Percentiles rank a stretch among this genome's conserved stretches.
phyloP scores from a whole-genome alignment of 78 protist genomes.

The Mantamonas sphyraenae region DNA sequence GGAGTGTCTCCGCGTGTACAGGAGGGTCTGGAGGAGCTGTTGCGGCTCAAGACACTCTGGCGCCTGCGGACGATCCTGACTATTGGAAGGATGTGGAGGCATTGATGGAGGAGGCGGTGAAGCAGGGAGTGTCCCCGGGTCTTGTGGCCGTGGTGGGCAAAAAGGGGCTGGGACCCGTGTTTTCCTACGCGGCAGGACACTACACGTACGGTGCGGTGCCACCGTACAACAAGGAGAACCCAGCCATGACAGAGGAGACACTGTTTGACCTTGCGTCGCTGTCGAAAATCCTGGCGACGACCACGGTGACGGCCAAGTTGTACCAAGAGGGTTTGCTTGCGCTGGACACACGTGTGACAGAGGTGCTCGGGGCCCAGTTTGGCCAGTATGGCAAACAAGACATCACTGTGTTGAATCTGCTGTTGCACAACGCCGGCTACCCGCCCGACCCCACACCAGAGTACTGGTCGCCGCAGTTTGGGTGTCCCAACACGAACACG shows the following conservation, averaged over 20 bases:
- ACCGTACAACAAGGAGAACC: neutral
- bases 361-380: conserved; percentile 27
- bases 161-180: neutral
- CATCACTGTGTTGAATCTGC: conserved; percentile 45
- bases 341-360: neutral
- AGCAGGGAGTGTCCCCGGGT: neutral
- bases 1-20: too few species aligned
- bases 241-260: neutral
- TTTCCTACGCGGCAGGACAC: neutral
- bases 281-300: conserved; percentile 24
- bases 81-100: neutral
- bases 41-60: too few species aligned
- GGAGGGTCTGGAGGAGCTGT: too few species aligned
- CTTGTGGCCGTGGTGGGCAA: neutral
- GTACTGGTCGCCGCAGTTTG: conserved; percentile 49
- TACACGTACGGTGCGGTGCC: conserved; percentile 21
- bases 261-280: conserved; percentile 13
- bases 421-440: conserved; percentile 63
- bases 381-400: conserved; percentile 52
- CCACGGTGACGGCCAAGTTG: conserved; percentile 7
- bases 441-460: conserved; percentile 62
- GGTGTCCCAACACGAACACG: conserved; percentile 44
- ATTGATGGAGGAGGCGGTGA: neutral
- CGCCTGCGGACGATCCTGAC: too few species aligned
- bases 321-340: conserved; percentile 10